Percentiles rank a stretch among this genome's conserved stretches.
Conservation (phyloP, 176 grass and related monocot genomes). For the Hsuehochloa calcarea region DNA sequence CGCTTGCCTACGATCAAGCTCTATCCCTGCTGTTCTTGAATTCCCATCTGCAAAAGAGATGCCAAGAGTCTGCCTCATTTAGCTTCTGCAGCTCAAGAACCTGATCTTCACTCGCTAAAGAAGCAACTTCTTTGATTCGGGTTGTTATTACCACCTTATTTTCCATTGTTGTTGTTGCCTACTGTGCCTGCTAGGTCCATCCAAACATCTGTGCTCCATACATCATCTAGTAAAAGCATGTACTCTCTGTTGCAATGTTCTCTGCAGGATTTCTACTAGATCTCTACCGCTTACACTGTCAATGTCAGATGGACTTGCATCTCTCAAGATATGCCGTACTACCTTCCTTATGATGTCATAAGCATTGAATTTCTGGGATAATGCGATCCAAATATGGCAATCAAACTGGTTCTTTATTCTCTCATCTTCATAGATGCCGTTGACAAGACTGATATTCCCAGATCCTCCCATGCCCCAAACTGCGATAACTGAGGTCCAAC, state of each 20-base stretch:
- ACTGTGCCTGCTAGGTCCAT: background rate
- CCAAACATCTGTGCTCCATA: constrained; percentile 25
- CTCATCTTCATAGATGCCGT: background rate
- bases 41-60: constrained; percentile 29
- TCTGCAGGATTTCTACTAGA: background rate
- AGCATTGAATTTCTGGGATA: background rate
- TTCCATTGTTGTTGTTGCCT: background rate
- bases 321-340: background rate
- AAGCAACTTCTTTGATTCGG: constrained; percentile 12
- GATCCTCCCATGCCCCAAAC: constrained; percentile 30
- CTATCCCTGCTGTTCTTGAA: background rate
- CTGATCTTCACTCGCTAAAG: constrained; percentile 14
- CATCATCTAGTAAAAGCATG: constrained; percentile 27
- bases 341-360: background rate
- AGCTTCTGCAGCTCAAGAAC: constrained; percentile 23
- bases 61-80: background rate
- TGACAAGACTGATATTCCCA: constrained; percentile 14
- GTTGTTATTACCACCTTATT: constrained; percentile 17
- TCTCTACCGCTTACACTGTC: background rate
- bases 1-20: background rate
- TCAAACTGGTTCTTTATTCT: constrained; percentile 18
- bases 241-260: constrained; percentile 16
- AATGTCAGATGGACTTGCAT: background rate
- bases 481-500: background rate
- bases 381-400: constrained; percentile 22